Evolutionary conservation across 169 alveolate genomes (phyloP).

Genomic region (Babesia bigemina): DNA sequence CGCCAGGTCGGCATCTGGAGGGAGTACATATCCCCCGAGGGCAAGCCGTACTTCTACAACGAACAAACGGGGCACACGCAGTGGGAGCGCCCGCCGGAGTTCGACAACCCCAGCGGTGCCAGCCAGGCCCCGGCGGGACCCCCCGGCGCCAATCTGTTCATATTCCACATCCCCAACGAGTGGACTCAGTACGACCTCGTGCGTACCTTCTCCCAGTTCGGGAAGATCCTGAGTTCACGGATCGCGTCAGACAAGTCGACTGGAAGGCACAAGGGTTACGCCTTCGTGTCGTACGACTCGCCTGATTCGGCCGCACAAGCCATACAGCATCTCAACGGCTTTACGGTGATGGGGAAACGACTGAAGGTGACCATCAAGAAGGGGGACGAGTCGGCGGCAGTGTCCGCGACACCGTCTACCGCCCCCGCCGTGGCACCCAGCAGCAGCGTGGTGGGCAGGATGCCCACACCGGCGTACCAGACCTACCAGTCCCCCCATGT

Average conservation of each 20-base stretch:
- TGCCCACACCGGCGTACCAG: conserved; percentile 44
- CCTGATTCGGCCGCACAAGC: conserved; percentile 89
- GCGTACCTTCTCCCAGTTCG: conserved; percentile 83
- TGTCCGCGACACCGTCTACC: conserved; percentile 11
- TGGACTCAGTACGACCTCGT: conserved; percentile 89
- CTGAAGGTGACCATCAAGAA: conserved; percentile 86
- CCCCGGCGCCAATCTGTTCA: conserved; percentile 91
- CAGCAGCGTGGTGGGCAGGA: background rate
- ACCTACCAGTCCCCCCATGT: conserved; percentile 18
- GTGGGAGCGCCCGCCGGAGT: conserved; percentile 90
- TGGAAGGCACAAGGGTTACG: conserved; percentile 90
- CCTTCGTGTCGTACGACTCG: conserved; percentile 87
- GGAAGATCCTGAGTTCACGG: conserved; percentile 87
- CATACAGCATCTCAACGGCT: conserved; percentile 87
- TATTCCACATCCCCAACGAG: conserved; percentile 90
- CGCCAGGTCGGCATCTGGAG: conserved; percentile 85
- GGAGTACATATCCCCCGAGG: conserved; percentile 86
- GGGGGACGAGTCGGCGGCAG: conserved; percentile 81
- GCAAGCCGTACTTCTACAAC: conserved; percentile 84
- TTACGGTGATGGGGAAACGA: conserved; percentile 81
- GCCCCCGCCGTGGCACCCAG: conserved; percentile 2
- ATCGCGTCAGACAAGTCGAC: conserved; percentile 88
- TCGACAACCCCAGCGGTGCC: conserved; percentile 63
- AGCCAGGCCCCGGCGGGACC: conserved; percentile 79
- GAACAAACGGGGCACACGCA: conserved; percentile 85